Conservation (phyloP, 2,329 filamentous ascomycete species). For the Plenodomus biglobosus region DNA sequence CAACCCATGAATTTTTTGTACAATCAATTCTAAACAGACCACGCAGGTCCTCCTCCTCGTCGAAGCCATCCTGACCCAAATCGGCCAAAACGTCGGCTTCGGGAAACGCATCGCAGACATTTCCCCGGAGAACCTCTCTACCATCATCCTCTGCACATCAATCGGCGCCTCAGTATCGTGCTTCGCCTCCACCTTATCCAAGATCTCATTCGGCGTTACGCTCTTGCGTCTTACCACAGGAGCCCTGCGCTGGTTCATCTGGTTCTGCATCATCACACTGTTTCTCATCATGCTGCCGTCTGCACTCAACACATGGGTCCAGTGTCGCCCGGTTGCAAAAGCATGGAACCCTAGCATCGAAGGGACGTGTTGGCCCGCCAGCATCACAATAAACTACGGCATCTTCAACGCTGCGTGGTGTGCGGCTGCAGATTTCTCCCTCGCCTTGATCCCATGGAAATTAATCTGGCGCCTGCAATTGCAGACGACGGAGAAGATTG, state of each 20-base stretch:
- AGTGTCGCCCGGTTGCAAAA: slow-evolving; percentile 21
- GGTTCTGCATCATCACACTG: slow-evolving; percentile 28
- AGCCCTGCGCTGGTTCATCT: slow-evolving; percentile 16
- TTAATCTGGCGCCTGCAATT: slow-evolving; percentile 29
- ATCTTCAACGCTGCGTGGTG: slow-evolving; percentile 35
- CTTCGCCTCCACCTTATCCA: slow-evolving; percentile 28
- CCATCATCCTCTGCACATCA: slow-evolving; percentile 17
- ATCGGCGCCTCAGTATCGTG: slow-evolving; percentile 27
- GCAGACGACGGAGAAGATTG: slow-evolving; percentile 27
- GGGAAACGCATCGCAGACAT: slow-evolving; percentile 28
- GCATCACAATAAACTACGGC: slow-evolving; percentile 22
- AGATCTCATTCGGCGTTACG: slow-evolving; percentile 35
- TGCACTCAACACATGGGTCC: slow-evolving; percentile 23
- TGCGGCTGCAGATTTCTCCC: slow-evolving; percentile 23
- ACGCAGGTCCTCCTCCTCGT: slow-evolving; percentile 24
- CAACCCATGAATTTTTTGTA: too few species aligned
- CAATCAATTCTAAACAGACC: too few species aligned
- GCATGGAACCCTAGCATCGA: slow-evolving; percentile 16
- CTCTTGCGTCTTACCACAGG: slow-evolving; percentile 27
- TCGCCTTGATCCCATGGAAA: slow-evolving; percentile 33
- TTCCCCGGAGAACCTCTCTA: slow-evolving; percentile 11
- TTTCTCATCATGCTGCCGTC: slow-evolving; percentile 32
- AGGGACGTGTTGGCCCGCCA: slow-evolving; percentile 25
- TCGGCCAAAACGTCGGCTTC: slow-evolving; percentile 23
- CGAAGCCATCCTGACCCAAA: slow-evolving; percentile 23